These are phyloP conservation scores for Tolypocladium endophyticum DNA, from an alignment of 2,329 filamentous ascomycete species.

Conservation along the genomic window DNA sequence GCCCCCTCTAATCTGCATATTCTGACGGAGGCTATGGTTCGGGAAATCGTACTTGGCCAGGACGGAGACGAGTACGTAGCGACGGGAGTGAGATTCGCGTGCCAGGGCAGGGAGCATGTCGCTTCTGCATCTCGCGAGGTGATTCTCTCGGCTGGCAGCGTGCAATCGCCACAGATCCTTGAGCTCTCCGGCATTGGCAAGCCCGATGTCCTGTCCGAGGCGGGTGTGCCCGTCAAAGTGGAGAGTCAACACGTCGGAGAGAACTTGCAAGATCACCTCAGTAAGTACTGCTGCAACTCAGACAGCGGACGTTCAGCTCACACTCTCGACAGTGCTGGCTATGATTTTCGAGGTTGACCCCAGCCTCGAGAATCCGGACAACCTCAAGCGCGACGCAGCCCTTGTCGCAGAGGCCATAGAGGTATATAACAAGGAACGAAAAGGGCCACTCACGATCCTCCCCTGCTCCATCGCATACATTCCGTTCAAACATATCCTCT, in stretches of 20 bases:
- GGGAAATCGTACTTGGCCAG: slow-evolving; percentile 15
- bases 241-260: slow-evolving; percentile 34
- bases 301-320: too few relatives aligned
- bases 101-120: slow-evolving; percentile 23
- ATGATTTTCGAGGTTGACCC: slow-evolving; percentile 35
- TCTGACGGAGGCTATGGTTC: slow-evolving; percentile 18
- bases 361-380: slow-evolving; percentile 26
- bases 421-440: slow-evolving; percentile 16
- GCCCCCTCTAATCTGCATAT: slow-evolving; percentile 31
- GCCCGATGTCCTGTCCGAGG: slow-evolving; percentile 20
- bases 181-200: slow-evolving; percentile 52
- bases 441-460: slow-evolving; percentile 27
- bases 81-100: slow-evolving; percentile 21
- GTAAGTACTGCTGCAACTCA: slow-evolving; percentile 8
- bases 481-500: slow-evolving; percentile 24
- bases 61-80: slow-evolving; percentile 9
- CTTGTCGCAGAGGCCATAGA: slow-evolving; percentile 20
- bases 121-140: slow-evolving; percentile 38
- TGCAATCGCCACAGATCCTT: slow-evolving; percentile 47
- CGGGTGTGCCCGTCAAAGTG: slow-evolving; percentile 26
- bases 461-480: slow-evolving; percentile 32
- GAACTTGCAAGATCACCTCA: slow-evolving; percentile 36
- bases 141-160: slow-evolving; percentile 46
- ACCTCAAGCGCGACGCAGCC: slow-evolving; percentile 19
- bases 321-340: slow-evolving; percentile 22